These are phyloP conservation scores for Toxicodendron radicans DNA, from an alignment of 345 rosid species.

Conservation along the genomic window DNA sequence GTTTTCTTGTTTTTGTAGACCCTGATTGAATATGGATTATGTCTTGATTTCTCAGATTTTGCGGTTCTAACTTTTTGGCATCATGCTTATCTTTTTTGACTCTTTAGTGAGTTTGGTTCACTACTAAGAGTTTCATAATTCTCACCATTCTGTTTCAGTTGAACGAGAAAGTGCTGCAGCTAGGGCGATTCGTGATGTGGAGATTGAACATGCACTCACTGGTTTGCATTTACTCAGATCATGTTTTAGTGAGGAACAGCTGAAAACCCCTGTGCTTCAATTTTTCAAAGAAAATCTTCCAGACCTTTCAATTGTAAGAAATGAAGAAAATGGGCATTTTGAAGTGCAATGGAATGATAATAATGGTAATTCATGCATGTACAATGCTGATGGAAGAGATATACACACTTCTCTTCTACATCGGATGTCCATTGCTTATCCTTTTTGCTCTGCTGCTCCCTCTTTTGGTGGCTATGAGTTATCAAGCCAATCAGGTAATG, in stretches of 20 bases:
- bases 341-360: constrained; percentile 50
- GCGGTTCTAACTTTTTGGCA: neutral
- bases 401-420: constrained; percentile 52
- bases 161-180: constrained; percentile 68
- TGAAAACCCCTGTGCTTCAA: constrained; percentile 46
- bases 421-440: constrained; percentile 54
- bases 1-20: neutral
- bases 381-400: constrained; percentile 34
- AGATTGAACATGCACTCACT: constrained; percentile 58
- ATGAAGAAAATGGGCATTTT: constrained; percentile 49
- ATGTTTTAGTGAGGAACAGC: constrained; percentile 51
- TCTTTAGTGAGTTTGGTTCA: neutral
- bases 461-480: constrained; percentile 55
- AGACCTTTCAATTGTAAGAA: constrained; percentile 39
- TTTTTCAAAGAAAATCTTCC: constrained; percentile 70
- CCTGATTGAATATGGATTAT: neutral
- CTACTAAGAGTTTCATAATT: neutral
- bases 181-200: constrained; percentile 73
- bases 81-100: neutral
- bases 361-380: constrained; percentile 31
- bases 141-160: constrained; percentile 32
- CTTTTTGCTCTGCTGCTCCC: constrained; percentile 35
- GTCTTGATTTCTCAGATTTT: neutral
- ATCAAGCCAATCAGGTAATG: constrained; percentile 46
- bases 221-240: constrained; percentile 65